Evolutionary conservation across 179 eudicot species (phyloP).

Genomic region (Pouteria campechiana): DNA sequence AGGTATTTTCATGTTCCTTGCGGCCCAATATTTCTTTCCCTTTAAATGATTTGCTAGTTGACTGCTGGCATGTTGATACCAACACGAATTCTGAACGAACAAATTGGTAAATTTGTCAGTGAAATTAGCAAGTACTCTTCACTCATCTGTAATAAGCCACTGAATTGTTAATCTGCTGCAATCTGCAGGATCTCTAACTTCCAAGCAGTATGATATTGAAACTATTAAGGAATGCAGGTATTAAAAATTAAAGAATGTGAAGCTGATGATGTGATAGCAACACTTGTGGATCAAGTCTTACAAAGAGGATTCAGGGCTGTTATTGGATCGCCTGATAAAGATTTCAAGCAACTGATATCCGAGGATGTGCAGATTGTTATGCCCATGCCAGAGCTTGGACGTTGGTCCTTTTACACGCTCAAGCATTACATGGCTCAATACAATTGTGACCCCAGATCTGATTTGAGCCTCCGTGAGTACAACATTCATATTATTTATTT

Average conservation of each 20-base stretch:
- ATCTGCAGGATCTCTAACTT: no score
- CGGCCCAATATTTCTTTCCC: no score
- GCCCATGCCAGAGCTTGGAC: constrained; percentile 55
- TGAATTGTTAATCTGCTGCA: no score
- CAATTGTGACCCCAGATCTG: constrained; percentile 74
- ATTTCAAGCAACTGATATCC: constrained; percentile 92
- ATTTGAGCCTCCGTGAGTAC: constrained; percentile 74
- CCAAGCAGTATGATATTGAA: constrained; percentile 1
- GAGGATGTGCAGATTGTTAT: constrained; percentile 89
- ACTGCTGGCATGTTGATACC: no score
- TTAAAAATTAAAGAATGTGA: constrained; percentile 65
- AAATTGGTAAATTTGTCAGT: no score
- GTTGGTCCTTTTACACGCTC: constrained; percentile 94
- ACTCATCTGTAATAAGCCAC: no score
- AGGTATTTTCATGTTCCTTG: no score
- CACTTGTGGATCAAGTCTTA: constrained; percentile 58
- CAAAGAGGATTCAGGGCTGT: constrained; percentile 49
- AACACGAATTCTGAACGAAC: no score
- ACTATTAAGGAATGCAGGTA: constrained; percentile 32
- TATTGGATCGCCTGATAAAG: constrained; percentile 95
- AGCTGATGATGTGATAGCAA: constrained; percentile 95
- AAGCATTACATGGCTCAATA: constrained; percentile 84
- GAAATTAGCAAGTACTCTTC: no score
- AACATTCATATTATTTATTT: neutral
- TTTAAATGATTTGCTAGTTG: no score